A percentile compares a stretch with the other conserved stretches of the same genome.
phyloP scores from a whole-genome alignment of 257 asterid species.

The Lantana camara region DNA sequence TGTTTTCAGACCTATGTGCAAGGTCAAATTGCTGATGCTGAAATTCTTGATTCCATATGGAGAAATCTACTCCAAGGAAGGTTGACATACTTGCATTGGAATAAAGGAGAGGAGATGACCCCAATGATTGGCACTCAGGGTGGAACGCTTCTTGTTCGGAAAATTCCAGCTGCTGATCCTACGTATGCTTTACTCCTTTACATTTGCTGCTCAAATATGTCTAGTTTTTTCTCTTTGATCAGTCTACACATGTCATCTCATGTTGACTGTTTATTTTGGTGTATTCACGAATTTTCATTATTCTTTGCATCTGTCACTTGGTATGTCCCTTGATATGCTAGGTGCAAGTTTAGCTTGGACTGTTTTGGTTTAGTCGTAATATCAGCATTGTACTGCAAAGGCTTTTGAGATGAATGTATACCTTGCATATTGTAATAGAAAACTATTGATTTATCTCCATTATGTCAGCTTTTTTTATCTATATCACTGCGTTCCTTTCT shows the following conservation, averaged over 20 bases:
- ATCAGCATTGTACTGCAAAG: background rate
- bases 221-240: background rate
- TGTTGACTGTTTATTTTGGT: constrained; percentile 2
- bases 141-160: constrained; percentile 89
- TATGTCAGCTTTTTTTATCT: too few relatives aligned
- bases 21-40: constrained; percentile 47
- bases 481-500: too few relatives aligned
- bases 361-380: background rate
- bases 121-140: constrained; percentile 64
- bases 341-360: constrained; percentile 1
- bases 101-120: constrained; percentile 83
- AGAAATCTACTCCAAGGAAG: constrained; percentile 64
- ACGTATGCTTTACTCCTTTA: constrained; percentile 48
- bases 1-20: constrained; percentile 52
- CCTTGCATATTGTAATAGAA: too few relatives aligned
- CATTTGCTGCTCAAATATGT: constrained; percentile 14
- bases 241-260: background rate
- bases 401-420: too few relatives aligned
- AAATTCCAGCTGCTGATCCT: constrained; percentile 64
- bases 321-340: background rate
- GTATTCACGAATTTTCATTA: background rate
- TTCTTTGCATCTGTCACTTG: background rate
- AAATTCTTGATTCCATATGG: constrained; percentile 52
- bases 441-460: too few relatives aligned
- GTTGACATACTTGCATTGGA: constrained; percentile 73